Conservation (phyloP, 129 eudicot genomes). For the Helichrysum umbraculigerum region DNA sequence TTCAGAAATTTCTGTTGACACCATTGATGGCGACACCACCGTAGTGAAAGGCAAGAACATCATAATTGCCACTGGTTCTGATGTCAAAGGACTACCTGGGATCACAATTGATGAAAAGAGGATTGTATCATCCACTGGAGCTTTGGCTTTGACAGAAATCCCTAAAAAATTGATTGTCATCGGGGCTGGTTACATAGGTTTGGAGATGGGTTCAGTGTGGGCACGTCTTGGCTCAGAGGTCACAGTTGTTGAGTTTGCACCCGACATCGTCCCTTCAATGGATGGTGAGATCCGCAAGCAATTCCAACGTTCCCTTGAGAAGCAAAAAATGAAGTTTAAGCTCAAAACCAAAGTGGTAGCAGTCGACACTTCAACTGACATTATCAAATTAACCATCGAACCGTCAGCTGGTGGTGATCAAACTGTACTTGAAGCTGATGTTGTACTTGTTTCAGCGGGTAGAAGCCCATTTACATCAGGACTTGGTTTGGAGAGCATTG, state of each 20-base stretch:
- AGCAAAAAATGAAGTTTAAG: conserved; percentile 88
- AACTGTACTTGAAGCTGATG: conserved; percentile 77
- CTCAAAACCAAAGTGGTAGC: conserved; percentile 85
- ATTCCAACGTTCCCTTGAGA: conserved; percentile 86
- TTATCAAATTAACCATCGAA: conserved; percentile 74
- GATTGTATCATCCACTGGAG: conserved; percentile 28
- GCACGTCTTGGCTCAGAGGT: conserved; percentile 29
- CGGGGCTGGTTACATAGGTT: conserved; percentile 31
- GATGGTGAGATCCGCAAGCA: conserved; percentile 42
- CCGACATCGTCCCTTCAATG: conserved; percentile 22
- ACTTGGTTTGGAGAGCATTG: conserved; percentile 67
- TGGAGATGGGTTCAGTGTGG: conserved; percentile 33
- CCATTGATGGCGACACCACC: conserved; percentile 14
- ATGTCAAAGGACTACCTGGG: conserved; percentile 30
- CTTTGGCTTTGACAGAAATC: conserved; percentile 21
- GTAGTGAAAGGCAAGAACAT: conserved; percentile 27
- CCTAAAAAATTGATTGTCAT: conserved; percentile 24
- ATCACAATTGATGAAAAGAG: conserved; percentile 30
- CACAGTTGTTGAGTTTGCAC: conserved; percentile 28
- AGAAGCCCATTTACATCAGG: conserved; percentile 73
- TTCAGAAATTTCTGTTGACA: conserved; percentile 51
- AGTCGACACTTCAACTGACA: conserved; percentile 55
- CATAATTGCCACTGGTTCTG: conserved; percentile 32
- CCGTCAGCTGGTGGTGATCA: conserved; percentile 92
- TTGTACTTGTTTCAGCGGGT: conserved; percentile 89